Evolutionary conservation across 1,139 yeast species (phyloP), one percentile per base, ranked within the genome.

Genomic region (Geotrichum cucujoidarum): DNA sequence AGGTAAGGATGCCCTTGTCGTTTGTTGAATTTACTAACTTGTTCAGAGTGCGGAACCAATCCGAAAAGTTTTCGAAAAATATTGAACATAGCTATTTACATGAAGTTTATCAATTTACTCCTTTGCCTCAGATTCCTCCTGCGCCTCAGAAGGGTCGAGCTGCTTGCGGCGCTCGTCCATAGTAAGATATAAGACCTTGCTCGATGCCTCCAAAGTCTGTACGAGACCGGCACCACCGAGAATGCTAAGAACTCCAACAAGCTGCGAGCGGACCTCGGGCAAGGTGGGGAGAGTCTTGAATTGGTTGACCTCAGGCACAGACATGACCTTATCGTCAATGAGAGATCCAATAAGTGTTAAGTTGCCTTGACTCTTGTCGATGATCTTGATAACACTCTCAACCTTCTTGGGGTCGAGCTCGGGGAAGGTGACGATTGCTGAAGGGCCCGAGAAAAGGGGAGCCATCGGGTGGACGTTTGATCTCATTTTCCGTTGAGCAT

Each of bases 161-260:
- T 76, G 75, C 65, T 77, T 69, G 53, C 72, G 66, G 59, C 81
- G 81, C 55, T 81, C 73, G 53, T 81, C 80, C 67, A 89, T 68
- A 6, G 95, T 85, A 65, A 89, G 72, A 60, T 86, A 86, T 58
- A 90, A 75, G 53, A 72, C 69, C 56, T 79, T 79, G 27, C 85
- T 70, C 17, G 87, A 73, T 25, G 85, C 68, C 67, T 85, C 83
- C 65, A 90, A 75, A 24, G 95, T 86, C 67, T 78, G 78, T 5
- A 86, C 95, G 64, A 90, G 75, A 2, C 95, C 95, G 39, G 89
- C 94, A 61, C 97, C 97, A 53, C 95, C 87, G 55, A 86, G 75
- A 50, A 84, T 70, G 14, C 90, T 82, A 64, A 90, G 78, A 52
- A 88, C 74, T n/a, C 95, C 95, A 21, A 86, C 83, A 58, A 92